Evolutionary conservation across 1,284 basidiomycete species (phyloP), one percentile per base, ranked within the genome.

Genomic region (Stygiomarasmius scandens): DNA sequence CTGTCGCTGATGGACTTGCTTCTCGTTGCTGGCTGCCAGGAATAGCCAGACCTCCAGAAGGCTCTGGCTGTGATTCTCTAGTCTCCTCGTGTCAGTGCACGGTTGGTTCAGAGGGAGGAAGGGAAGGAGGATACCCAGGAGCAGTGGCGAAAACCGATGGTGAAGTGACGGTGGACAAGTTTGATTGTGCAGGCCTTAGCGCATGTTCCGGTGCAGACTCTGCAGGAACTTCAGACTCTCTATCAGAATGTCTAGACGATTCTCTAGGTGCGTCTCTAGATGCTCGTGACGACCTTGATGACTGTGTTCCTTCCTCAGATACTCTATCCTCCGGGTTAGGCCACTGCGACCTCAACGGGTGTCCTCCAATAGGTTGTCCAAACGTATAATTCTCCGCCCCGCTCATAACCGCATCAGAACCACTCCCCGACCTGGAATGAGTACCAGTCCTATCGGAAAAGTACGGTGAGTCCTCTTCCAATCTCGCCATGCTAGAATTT

Each of bases 381-480:
- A 90, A 90, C 6, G 88, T 90, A 66, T 89, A 78, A 67, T 88
- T 89, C 65, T 89, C 87, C 0, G 75, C 76, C 51, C 77, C 80
- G 63, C 83, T 84, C 46, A 70, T 69, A 23, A 74, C 49, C 2
- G 74, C 78, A 60, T 80, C 77, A 36, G 82, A 83, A 58, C 71
- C 80, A 67, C 78, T 84, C 19, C 80, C 83, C 23, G 77, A 80
- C 59, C 76, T 73, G 16, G 83, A 84, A 63, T 78, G 82, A 0
- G 74, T 74, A 50, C 59, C 58, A 12, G 52, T 58, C 41, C 54
- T 4, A 69, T 75, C 68, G 14, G 77, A 75, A 58, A 70, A 66
- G 58, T 75, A 77, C 29, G 68, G 72, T 62, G 65, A 64, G 55
- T 82, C 82, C 58, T 84, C 83, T 61, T 83, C 80, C 27, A 89